These are phyloP conservation scores for Xenoacremonium recifei DNA, from an alignment of 2,329 filamentous ascomycete genomes.

Conservation along the genomic window DNA sequence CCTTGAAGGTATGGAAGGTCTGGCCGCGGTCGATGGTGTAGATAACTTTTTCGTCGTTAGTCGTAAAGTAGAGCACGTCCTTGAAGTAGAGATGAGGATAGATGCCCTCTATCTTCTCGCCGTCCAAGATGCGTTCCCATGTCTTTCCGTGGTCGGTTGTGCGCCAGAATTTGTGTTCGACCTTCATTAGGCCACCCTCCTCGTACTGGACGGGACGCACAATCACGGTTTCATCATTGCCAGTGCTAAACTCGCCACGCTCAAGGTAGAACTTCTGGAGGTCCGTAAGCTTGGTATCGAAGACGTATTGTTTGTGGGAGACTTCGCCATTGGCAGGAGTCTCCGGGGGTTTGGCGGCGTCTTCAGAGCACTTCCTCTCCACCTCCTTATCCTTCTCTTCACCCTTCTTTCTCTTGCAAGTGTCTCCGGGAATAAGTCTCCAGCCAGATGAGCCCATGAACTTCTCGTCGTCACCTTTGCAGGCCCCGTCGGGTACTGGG, in stretches of 20 bases:
- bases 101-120: conserved; percentile 68
- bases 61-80: conserved; percentile 85
- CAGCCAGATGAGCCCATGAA: conserved; percentile 89
- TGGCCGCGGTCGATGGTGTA: conserved; percentile 81
- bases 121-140: conserved; percentile 71
- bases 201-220: conserved; percentile 43
- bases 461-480: conserved; percentile 64
- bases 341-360: conserved; percentile 42
- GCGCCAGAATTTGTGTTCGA: conserved; percentile 64
- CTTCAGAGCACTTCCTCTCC: conserved; percentile 73
- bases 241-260: conserved; percentile 61
- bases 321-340: conserved; percentile 67
- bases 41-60: conserved; percentile 61
- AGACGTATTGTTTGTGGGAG: conserved; percentile 55
- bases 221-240: conserved; percentile 71
- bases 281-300: conserved; percentile 54
- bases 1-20: conserved; percentile 70
- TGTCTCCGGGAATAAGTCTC: conserved; percentile 83
- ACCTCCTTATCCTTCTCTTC: conserved; percentile 69
- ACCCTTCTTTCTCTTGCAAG: conserved; percentile 61
- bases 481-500: conserved; percentile 67
- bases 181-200: conserved; percentile 26
- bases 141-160: conserved; percentile 85
- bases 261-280: conserved; percentile 75
- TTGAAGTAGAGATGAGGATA: conserved; percentile 78